Conservation (phyloP, 345 rosid genomes). For the Bretschneidera sinensis region DNA sequence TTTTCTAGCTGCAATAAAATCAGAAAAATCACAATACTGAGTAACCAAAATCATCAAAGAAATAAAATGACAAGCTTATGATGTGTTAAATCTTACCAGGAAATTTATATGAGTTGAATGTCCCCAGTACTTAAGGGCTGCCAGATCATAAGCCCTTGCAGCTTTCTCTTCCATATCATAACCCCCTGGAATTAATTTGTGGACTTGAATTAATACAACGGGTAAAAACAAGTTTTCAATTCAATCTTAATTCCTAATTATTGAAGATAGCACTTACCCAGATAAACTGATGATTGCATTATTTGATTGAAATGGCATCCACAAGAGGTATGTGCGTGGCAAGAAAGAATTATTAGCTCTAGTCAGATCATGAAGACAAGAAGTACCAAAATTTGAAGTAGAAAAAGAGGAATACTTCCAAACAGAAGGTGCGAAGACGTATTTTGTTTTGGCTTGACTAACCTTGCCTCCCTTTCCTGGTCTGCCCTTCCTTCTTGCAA, state of each 20-base stretch:
- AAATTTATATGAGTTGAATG: conserved; percentile 74
- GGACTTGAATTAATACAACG: not conserved
- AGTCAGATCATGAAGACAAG: conserved; percentile 31
- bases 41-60: not conserved
- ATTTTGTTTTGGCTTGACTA: conserved; percentile 21
- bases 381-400: conserved; percentile 17
- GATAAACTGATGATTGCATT: conserved; percentile 48
- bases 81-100: conserved; percentile 31
- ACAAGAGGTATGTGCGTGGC: conserved; percentile 23
- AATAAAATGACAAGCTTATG: not conserved
- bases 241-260: not conserved
- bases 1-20: conserved; percentile 47
- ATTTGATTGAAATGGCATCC: conserved; percentile 37
- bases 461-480: conserved; percentile 94
- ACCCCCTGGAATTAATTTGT: conserved; percentile 45
- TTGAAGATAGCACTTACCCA: conserved; percentile 39
- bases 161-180: conserved; percentile 91
- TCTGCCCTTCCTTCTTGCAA: conserved; percentile 90
- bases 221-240: not conserved
- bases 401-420: conserved; percentile 24
- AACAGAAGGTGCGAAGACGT: conserved; percentile 12
- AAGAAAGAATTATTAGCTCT: conserved; percentile 21
- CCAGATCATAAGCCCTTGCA: conserved; percentile 79
- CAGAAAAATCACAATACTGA: not conserved
- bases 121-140: conserved; percentile 88